Conservation (phyloP, 768 basidiomycete species). For the Lactarius hatsudake region DNA sequence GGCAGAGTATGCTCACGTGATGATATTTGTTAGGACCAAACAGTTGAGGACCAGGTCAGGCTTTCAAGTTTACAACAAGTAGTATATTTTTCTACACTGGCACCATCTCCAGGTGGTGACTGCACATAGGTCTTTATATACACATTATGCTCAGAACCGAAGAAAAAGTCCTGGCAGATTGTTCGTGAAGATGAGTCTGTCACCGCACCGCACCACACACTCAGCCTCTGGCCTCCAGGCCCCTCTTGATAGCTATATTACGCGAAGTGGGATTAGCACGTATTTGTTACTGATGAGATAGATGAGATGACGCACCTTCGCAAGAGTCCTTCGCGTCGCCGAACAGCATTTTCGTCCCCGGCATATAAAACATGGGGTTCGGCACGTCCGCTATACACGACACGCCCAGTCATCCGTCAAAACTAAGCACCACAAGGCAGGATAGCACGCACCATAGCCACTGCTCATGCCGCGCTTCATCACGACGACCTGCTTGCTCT, state of each 20-base stretch:
- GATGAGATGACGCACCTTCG: constrained; percentile 51
- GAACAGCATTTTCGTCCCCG: constrained; percentile 86
- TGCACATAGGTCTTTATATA: not conserved
- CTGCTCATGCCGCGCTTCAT: constrained; percentile 92
- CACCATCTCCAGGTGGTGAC: not conserved
- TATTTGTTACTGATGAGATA: not conserved
- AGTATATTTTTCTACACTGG: not conserved
- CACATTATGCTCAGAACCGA: not conserved
- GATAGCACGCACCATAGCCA: constrained; percentile 63
- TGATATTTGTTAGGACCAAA: not conserved
- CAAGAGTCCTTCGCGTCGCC: constrained; percentile 91
- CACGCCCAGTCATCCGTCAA: not conserved
- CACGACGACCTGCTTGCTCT: constrained; percentile 87
- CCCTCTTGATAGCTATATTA: constrained; percentile 35
- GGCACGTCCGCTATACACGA: constrained; percentile 71
- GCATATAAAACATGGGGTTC: constrained; percentile 94
- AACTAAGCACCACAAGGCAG: not conserved
- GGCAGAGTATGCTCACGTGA: not conserved
- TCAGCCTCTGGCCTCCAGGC: constrained; percentile 31
- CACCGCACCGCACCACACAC: not conserved
- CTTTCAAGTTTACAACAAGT: not conserved
- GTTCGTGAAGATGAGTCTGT: not conserved
- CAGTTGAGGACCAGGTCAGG: no score
- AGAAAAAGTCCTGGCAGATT: not conserved
- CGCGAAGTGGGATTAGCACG: not conserved